These are phyloP conservation scores for Simplicillium sp. DNA, from an alignment of 2,329 filamentous ascomycete genomes.

Conservation along the genomic window DNA sequence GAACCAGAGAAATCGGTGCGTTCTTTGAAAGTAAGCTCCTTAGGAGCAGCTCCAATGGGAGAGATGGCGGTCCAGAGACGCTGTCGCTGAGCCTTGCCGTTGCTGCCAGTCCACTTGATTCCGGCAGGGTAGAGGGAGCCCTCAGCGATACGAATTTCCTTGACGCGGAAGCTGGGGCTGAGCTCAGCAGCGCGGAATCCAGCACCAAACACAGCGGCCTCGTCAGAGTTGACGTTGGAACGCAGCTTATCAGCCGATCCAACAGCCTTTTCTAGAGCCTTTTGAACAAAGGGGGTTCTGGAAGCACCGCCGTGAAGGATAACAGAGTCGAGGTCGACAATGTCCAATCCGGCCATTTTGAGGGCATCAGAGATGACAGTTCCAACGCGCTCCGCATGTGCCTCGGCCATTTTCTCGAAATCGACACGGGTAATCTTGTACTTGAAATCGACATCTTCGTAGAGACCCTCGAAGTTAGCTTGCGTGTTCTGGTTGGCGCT, in stretches of 20 bases:
- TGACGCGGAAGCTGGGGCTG: slow-evolving; percentile 93
- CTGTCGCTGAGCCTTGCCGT: slow-evolving; percentile 65
- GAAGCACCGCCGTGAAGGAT: slow-evolving; percentile 89
- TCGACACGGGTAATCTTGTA: slow-evolving; percentile 75
- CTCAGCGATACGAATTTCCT: slow-evolving; percentile 85
- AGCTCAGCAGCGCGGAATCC: slow-evolving; percentile 88
- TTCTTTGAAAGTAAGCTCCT: slow-evolving; percentile 78
- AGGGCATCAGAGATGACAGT: slow-evolving; percentile 66
- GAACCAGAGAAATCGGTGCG: slow-evolving; percentile 70
- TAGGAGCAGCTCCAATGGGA: slow-evolving; percentile 62
- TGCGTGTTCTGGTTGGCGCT: slow-evolving; percentile 84
- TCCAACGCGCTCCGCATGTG: slow-evolving; percentile 58
- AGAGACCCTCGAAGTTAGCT: slow-evolving; percentile 77
- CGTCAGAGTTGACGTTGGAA: slow-evolving; percentile 92
- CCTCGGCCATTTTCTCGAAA: slow-evolving; percentile 70
- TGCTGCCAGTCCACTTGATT: slow-evolving; percentile 62
- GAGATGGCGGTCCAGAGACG: slow-evolving; percentile 75
- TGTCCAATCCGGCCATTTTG: slow-evolving; percentile 58
- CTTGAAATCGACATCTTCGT: slow-evolving; percentile 86
- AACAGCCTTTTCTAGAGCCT: slow-evolving; percentile 66
- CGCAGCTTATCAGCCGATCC: slow-evolving; percentile 71
- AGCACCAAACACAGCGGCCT: slow-evolving; percentile 91
- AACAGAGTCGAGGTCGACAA: slow-evolving; percentile 74
- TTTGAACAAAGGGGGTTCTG: slow-evolving; percentile 90
- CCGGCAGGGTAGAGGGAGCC: slow-evolving; percentile 63